A percentile compares a stretch with the other conserved stretches of the same genome.
These are phyloP conservation scores for Pascua guehoae DNA, from an alignment of 1,284 basidiomycete species.

Conservation along the genomic window DNA sequence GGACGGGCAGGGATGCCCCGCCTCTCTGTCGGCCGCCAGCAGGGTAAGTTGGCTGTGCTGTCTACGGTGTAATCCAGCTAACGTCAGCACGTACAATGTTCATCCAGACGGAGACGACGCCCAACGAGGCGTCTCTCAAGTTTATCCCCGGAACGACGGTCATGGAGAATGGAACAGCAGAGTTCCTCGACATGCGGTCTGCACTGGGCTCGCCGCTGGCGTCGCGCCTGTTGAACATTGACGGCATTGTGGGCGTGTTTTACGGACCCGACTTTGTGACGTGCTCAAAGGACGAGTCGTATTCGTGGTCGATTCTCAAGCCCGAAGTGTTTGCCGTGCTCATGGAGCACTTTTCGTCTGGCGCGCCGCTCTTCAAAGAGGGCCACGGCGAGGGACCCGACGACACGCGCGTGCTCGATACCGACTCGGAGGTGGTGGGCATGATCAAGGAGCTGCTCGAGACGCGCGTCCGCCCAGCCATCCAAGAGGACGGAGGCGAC, in stretches of 20 bases:
- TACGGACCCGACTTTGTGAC: conserved; percentile 98
- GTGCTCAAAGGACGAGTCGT: conserved; percentile 84
- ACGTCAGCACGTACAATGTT: conserved; percentile 80
- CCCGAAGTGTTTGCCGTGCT: conserved; percentile 97
- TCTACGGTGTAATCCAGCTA: background rate
- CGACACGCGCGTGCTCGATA: conserved; percentile 93
- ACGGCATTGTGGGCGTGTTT: conserved; percentile 84
- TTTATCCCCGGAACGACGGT: conserved; percentile 92
- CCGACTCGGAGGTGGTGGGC: conserved; percentile 93
- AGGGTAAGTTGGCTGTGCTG: conserved; percentile 12
- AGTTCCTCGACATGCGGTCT: conserved; percentile 85
- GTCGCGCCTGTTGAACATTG: conserved; percentile 85
- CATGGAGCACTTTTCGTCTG: conserved; percentile 96
- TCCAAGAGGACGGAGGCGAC: conserved; percentile 65
- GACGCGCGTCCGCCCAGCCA: conserved; percentile 89
- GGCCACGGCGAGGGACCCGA: conserved; percentile 74
- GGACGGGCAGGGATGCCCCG: conserved; percentile 7
- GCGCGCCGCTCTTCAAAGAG: conserved; percentile 72
- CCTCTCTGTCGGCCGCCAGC: conserved; percentile 11
- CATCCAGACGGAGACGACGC: conserved; percentile 94
- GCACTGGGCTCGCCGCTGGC: conserved; percentile 86
- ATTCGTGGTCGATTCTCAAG: conserved; percentile 84
- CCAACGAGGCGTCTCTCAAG: conserved; percentile 95
- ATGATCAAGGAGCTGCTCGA: conserved; percentile 99
- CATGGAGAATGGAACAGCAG: conserved; percentile 76